Base-by-base conservation (phyloP, 305 asterid species). In the Fraxinus greggii region DNA sequence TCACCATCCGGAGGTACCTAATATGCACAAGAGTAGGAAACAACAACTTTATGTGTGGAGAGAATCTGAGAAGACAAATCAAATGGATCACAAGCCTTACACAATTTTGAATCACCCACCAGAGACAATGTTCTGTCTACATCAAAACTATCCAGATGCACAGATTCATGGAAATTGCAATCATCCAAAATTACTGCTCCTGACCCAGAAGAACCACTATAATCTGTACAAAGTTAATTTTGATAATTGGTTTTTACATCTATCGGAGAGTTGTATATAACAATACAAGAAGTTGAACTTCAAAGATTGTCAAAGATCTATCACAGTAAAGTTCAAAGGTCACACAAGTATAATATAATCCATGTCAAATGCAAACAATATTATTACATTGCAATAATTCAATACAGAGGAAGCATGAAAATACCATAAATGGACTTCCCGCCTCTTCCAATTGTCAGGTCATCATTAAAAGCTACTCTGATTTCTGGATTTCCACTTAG, bases 141-240 rank as follows among this genome's bases (percentile, higher is more conserved):
- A 70, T 97, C 99, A 85, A 97, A 97, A 87, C 83, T 97, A 83
- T 94, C 99, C 86, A 93, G 93, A 88, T 93, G 97, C 73, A 97
- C 99, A 78, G 99, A 97, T 89, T 97, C 99, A 54, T 97, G 99
- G 90, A 97, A 97, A 89, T 97, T 97, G 92, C 99, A 97, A 87
- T 97, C 99, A 88, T 97, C 99, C 90, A 97, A 86, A 84, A 94
- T 83, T 67, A 97, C 98, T 23, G 97, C 88, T 83, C 98, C 98
- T 63, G 98, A 80, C 28, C 97, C 98, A 28, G 97, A 89, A 63
- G 98, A 96, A 83, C 97, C 94, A 84, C 98, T 89, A 83, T 91
- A 97, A 82, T 92, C 99, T 97, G 90, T 40, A 77, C 36, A 76
- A 56, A 65, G 38, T 72, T 80, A 36, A 70, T 48, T 32, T 73